These are phyloP conservation scores for Silene uniflora DNA, from an alignment of 148 eudicot species.

Conservation along the genomic window DNA sequence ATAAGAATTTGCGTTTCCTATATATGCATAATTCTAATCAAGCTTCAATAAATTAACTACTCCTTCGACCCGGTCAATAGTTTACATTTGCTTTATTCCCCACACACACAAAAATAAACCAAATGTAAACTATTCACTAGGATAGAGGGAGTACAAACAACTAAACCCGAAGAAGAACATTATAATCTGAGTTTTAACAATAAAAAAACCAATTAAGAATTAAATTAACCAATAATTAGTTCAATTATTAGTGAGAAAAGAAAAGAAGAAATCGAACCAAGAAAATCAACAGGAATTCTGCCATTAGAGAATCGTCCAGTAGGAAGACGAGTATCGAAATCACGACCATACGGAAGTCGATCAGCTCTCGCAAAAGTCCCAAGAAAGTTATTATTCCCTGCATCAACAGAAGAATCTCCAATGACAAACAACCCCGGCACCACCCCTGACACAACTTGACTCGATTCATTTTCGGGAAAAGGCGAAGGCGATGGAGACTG, in stretches of 20 bases:
- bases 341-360: conserved; percentile 79
- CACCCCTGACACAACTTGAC: not conserved
- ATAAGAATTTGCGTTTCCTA: too few relatives aligned
- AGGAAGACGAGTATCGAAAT: conserved; percentile 76
- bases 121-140: too few relatives aligned
- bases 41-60: too few relatives aligned
- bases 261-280: conserved; percentile 32
- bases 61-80: too few relatives aligned
- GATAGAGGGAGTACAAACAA: too few relatives aligned
- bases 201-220: not conserved
- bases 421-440: conserved; percentile 75
- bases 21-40: too few relatives aligned
- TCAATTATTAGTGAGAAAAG: not conserved
- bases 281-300: conserved; percentile 83
- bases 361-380: conserved; percentile 94
- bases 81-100: too few relatives aligned
- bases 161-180: not conserved
- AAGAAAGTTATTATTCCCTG: conserved; percentile 81
- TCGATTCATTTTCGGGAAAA: too few relatives aligned
- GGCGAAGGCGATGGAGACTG: conserved; percentile 7
- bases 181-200: not conserved
- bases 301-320: conserved; percentile 92
- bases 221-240: not conserved
- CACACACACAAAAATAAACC: too few relatives aligned
- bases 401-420: conserved; percentile 87